A percentile compares a stretch with the other conserved stretches of the same genome.
Conservation (phyloP, 176 grass and related monocot species). For the Alloteropsis semialata region DNA sequence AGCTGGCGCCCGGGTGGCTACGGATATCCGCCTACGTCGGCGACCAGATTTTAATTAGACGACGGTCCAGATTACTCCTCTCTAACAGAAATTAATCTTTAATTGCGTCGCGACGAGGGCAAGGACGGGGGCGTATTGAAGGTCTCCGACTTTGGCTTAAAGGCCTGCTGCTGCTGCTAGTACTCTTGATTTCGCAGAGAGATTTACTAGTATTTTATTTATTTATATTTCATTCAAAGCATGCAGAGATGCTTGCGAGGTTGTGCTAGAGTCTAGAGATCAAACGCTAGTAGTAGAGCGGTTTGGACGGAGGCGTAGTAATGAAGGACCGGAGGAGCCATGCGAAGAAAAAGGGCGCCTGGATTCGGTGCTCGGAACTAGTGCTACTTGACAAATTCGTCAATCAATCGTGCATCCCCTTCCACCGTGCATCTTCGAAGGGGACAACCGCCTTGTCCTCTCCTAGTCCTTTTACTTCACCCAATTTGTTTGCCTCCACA, state of each 20-base stretch:
- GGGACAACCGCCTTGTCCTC: conserved; percentile 34
- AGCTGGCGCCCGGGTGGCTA: conserved; percentile 45
- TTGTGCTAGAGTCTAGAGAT: too few species aligned
- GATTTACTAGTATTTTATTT: neutral
- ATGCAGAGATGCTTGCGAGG: neutral
- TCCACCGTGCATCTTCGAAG: conserved; percentile 18
- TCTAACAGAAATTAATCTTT: neutral
- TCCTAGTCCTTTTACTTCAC: neutral
- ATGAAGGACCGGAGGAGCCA: neutral
- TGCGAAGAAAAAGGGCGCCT: neutral
- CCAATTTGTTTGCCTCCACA: neutral
- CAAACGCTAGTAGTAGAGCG: too few species aligned
- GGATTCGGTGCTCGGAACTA: conserved; percentile 14
- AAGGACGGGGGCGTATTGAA: neutral
- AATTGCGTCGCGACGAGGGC: conserved; percentile 27
- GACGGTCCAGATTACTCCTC: too few species aligned
- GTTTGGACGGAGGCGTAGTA: neutral
- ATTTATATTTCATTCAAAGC: too few species aligned
- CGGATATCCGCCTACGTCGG: conserved; percentile 27
- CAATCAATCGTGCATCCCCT: conserved; percentile 38
- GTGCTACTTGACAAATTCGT: conserved; percentile 47
- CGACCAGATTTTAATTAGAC: conserved; percentile 19
- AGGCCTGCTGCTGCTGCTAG: neutral
- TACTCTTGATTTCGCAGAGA: neutral
- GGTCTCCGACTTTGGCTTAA: neutral